Percentiles rank a stretch among this genome's conserved stretches.
These are phyloP conservation scores for Penicillium sp. DNA, from an alignment of 2,329 filamentous ascomycete genomes.

Conservation along the genomic window DNA sequence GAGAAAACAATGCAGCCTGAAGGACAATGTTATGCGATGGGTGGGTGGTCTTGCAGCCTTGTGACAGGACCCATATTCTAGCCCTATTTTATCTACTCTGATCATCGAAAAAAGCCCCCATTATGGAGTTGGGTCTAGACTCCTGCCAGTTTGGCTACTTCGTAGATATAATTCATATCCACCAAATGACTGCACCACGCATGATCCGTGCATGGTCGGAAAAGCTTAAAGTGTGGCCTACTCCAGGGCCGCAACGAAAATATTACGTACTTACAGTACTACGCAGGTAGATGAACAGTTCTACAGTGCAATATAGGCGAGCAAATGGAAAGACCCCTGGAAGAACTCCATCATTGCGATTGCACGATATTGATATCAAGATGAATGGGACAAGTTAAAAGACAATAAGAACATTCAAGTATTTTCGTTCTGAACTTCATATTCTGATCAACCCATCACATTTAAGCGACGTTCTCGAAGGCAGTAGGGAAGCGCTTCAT, in stretches of 20 bases:
- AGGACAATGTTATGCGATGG: not conserved
- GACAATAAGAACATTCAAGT: conserved; percentile 23
- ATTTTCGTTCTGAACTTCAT: conserved; percentile 27
- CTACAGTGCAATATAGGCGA: conserved; percentile 1
- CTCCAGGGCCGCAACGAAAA: not conserved
- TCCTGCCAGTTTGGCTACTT: not conserved
- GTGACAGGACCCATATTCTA: not conserved
- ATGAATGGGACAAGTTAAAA: conserved; percentile 16
- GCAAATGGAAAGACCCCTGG: conserved; percentile 15
- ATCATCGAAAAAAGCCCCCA: not conserved
- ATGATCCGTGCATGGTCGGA: not conserved
- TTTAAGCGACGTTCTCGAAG: conserved; percentile 54
- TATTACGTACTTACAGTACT: not conserved
- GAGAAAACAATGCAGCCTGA: not conserved
- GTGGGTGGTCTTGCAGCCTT: not conserved
- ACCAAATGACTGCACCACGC: not conserved
- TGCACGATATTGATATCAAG: conserved; percentile 24
- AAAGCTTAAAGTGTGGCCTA: not conserved
- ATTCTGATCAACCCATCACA: conserved; percentile 29
- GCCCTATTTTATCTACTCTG: not conserved
- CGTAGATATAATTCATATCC: not conserved
- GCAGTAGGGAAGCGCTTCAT: conserved; percentile 92
- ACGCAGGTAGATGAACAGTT: not conserved
- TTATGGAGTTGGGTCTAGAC: conserved; percentile 1
- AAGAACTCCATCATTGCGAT: conserved; percentile 25